Base-by-base conservation (phyloP, 1,284 basidiomycete genomes). In the Exobasidium cylindrosporum region DNA sequence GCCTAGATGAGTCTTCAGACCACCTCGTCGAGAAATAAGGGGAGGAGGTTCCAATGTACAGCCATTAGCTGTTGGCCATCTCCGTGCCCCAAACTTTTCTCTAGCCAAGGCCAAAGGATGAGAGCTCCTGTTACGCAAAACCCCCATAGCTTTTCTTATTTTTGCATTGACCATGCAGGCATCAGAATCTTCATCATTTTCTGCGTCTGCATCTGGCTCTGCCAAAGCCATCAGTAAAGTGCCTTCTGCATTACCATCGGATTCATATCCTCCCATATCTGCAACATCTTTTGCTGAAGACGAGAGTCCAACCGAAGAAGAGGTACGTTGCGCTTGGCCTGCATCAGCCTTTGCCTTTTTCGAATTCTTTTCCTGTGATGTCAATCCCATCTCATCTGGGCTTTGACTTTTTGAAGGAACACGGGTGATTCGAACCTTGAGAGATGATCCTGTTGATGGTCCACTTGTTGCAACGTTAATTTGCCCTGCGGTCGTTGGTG, bases 121-220 rank as follows among this genome's bases (percentile, higher is more conserved):
- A 10, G n/a, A 11, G 24, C 28, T 28, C 17, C 24, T 28, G 14
- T 6, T 57, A 35, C 26, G 54, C 21, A 23, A 11, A 11, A 10
- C 32, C 11, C n/a, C 26, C 10, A 21, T 21, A 23, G 14, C 11
- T 14, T 55, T 40, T 21, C 21, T 50, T 7, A 26, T 7, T 31
- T 23, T 50, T 10, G 10, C 14, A 50, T 23, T 23, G 14, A 23
- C 14, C 47, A 23, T 14, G 10, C 47, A 7, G 7, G 30, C 40
- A 23, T 57, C 54, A 4, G 54, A 57, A 45, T 57, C 54, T 21
- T 57, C 54, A 14, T 50, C 47, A 31, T 50, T 7, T 7, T 31
- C 47, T 5, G 5, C 24, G 30, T 57, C 54, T 14, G 14, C 54
- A 29, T 57, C 54, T 21, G 54, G 54, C 35, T 57, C 54, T 24